Base-by-base conservation (phyloP, 2,329 filamentous ascomycete genomes). In the Rutstroemia sp. region DNA sequence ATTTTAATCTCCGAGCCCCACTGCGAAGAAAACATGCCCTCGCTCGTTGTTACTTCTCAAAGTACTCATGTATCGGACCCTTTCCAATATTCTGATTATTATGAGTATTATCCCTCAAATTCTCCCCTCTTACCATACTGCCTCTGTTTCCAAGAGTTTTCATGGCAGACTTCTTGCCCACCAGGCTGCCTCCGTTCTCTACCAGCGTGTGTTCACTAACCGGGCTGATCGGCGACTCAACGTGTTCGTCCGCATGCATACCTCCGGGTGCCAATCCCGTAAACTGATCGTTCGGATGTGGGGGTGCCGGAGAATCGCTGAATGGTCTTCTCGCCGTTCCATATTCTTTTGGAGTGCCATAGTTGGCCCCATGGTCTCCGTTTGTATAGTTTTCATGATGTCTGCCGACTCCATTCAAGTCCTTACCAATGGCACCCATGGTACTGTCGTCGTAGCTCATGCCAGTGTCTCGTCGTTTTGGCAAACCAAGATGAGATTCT, bases 231-330 rank as follows among this genome's bases (percentile, higher is more conserved):
- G 38, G 18, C 27, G 49, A 37, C 16, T 38, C 18, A 4, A 8
- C 27, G n/a, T 37, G 19, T 5, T 55, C 53, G 37, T 55, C n/a
- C 6, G 4, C 46, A 50, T 54, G 37, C 46, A 54, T 7, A 2
- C 46, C 53, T 1, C 53, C 53, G 6, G 7, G 12, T 34, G 23
- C 25, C 19, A 44, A 38, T 1, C 45, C 53, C 7, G 54, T 23
- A 37, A 62, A 65, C n/a, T 64, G 63, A 58, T 64, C 63, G 54
- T 64, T 64, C 0, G 52, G 52, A 38, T 65, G 60, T 4, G 61
- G 59, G 6, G 58, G 59, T 0, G 59, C 61, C 3, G 62, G 61
- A n/a, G 55, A 58, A 44, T 59, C 54, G 21, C 51, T 55, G 16
- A 60, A 62, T 3, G 59, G 56, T 34, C 59, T 56, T 1, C 45